Conservation (phyloP, 371 early-diverging fungal genomes). For the Mucor lusitanicus region DNA sequence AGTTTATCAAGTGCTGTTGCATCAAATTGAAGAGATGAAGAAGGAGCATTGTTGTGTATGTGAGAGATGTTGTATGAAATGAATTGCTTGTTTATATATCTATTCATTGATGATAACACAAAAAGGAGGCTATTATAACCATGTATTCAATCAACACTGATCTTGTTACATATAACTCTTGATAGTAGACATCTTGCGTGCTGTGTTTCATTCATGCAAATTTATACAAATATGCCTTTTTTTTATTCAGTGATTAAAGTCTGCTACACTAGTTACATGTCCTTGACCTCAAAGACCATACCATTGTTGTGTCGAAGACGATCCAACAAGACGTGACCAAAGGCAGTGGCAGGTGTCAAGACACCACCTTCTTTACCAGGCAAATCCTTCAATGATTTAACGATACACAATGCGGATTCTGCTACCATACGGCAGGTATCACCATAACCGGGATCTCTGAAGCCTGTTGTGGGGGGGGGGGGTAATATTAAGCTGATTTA, state of each 20-base stretch:
- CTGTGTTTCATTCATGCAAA: neutral
- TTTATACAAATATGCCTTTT: neutral
- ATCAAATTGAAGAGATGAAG: neutral
- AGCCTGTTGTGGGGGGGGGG: too few relatives aligned
- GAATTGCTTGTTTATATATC: neutral
- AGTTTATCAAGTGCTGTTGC: neutral
- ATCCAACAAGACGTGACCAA: conserved; percentile 66
- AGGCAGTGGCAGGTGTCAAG: conserved; percentile 71
- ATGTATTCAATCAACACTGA: neutral
- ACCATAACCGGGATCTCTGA: conserved; percentile 76
- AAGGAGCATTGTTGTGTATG: neutral
- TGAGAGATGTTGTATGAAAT: neutral
- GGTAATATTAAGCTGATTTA: too few relatives aligned
- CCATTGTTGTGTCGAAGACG: conserved; percentile 55
- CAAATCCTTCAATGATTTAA: conserved; percentile 44
- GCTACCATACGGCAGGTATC: conserved; percentile 68
- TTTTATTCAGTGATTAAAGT: neutral
- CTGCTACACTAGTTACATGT: conserved; percentile 5
- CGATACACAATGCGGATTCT: conserved; percentile 63
- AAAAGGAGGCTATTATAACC: neutral
- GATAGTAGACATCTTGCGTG: neutral
- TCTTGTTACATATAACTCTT: neutral
- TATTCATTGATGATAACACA: neutral
- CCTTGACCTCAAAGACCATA: conserved; percentile 59
- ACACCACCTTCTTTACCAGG: conserved; percentile 66